Evolutionary conservation across 1,284 basidiomycete species (phyloP), one percentile per base, ranked within the genome.

Genomic region (Agaricales sp.): DNA sequence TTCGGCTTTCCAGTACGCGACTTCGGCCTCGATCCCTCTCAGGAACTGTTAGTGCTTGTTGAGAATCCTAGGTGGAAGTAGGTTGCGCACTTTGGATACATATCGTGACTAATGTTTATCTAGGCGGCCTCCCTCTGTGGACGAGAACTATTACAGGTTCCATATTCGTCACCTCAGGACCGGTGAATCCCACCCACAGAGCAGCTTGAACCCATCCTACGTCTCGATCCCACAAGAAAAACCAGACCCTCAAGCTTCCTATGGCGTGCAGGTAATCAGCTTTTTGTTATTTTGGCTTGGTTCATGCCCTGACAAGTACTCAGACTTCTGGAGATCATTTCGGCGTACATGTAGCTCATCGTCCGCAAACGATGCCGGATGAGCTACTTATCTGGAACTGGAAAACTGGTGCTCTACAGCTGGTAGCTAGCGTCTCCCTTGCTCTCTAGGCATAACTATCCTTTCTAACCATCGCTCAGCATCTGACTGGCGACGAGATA

Each of bases 311-410:
- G 68, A 2, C 75, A 70, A 63, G 64, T 25, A 69, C 82, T 35
- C 75, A 76, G 56, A 61, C 78, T 3, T 74, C 70, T 21, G 67
- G 66, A 12, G 68, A 77, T 35, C 61, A 66, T 43, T 52, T 83
- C 18, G 77, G 68, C 4, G 58, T 82, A 23, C 60, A 77, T 8
- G 72, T 75, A 50, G 54, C n/a, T 8, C 30, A 59, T 30, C 58
- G 60, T 30, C 44, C 45, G 2, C 61, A 59, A n/a, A 55, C 53
- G 3, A 55, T 56, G 14, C 61, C 63, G 11, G 69, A 66, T 23
- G 70, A 78, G 50, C 60, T 82, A 16, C 58, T 70, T n/a, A 62
- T 82, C 14, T 83, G 78, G 78, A 69, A 82, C 49, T 83, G 81
- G 80, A 74, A 72, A 57, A 75, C 68, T 3, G 74, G 76, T 4